Base-by-base conservation (phyloP, 371 early-diverging fungal genomes). In the Lichtheimia ramosa region DNA sequence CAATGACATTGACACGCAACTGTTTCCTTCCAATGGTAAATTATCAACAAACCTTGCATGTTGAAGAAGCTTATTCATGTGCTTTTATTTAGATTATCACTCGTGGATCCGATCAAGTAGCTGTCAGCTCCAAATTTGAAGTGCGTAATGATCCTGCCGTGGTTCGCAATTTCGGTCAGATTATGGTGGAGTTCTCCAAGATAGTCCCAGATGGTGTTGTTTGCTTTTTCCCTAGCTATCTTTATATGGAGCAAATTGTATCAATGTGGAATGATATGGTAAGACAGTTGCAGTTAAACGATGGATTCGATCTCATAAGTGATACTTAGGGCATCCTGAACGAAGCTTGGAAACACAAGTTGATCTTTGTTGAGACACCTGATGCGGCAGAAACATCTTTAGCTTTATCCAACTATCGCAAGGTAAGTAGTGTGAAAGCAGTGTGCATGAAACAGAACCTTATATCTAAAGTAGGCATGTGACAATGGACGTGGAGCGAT, bases 181-280 rank as follows among this genome's bases (percentile, higher is more conserved):
- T 99, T 54, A 82, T 99, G 65, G 87, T 98, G 20, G 99, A 99
- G 68, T 92, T 93, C 77, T 85, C 95, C 40, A 91, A 93, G 63
- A 84, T 91, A 43, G 96, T 97, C 0, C 99, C 99, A 0, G 99
- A 99, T 70, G 99, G 99, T 15, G 80, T 99, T 10, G 99, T 99
- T 0, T 93, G 94, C 54, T 99, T 99, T 81, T 99, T 99, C 76
- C 99, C 99, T 0, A 94, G 94, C 51, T 99, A 99, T 80, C 75
- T 97, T 18, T 99, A 99, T 73, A 95, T 99, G 98, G 99, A 99
- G 73, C 92, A 94, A 6, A 99, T 99, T 65, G 97, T 99, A 0
- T 88, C 98, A 14, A 92, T 95, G 76, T 99, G 99, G 99, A 92
- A 96, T 64, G 97, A 97, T 55, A 91, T 97, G 86, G 83, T 83